Base-by-base conservation (phyloP, 805 yeast species). In the Candida germanica region DNA sequence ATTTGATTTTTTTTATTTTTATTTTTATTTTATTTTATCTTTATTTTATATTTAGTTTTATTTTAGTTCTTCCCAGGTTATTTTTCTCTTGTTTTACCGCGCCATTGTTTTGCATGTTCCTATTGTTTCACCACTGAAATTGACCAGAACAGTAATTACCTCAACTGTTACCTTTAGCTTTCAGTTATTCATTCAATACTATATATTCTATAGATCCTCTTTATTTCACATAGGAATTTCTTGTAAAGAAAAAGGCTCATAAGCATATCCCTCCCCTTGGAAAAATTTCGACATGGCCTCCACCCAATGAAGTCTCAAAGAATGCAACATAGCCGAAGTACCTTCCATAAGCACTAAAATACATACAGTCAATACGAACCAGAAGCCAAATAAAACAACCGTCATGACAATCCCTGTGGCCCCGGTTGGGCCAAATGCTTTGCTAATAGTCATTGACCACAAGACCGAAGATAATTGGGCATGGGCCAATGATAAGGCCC, bases 251-350 rank as follows among this genome's bases (percentile, higher is more conserved):
- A 87, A 93, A n/a, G 98, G 98, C 47, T 76, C 80, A 57, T 86
- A 93, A 5, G 89, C 79, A 48, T 79, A 71, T 42, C 99, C 99
- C 61, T 91, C 98, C 59, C 99, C 99, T 56, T 85, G 93, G 54
- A 89, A 93, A 66, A 83, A 94, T 69, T 93, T 93, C 44, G 96
- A 87, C 99, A 93, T 93, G 18, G 96, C 83, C 68, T 93, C 99
- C 44, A 93, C 98, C 99, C 99, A 93, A 61, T 93, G 98, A 56
- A 93, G 75, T 72, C 99, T 86, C 56, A 93, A 75, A n/a, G 97
- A 84, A 64, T 93, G 99, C 56, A 93, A 75, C 98, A 93, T 93
- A 23, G 98, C 98, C 17, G 97, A 87, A 0, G 99, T 93, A 40
- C 98, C 99, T 64, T 93, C 99, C 99, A 93, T 93, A 35, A 85